Evolutionary conservation across 495 filamentous ascomycete species (phyloP).

Genomic region (Aspergillus carlsbadensis): DNA sequence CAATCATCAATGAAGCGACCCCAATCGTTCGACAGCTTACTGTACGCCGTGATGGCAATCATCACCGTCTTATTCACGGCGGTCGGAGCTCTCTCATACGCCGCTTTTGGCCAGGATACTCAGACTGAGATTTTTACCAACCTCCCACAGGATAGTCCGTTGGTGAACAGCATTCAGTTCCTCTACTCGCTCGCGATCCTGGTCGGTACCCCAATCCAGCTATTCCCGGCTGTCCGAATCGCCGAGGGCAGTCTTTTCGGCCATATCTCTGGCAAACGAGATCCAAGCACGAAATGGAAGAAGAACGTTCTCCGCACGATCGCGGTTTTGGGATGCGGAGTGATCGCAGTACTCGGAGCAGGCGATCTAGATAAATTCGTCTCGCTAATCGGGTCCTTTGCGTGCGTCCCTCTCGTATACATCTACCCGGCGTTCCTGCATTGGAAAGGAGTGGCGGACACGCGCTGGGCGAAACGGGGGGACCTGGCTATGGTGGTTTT

Average conservation of each 20-base stretch:
- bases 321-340: slow-evolving; percentile 72
- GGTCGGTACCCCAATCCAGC: slow-evolving; percentile 82
- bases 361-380: slow-evolving; percentile 93
- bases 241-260: slow-evolving; percentile 58
- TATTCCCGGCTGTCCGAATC: slow-evolving; percentile 87
- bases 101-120: slow-evolving; percentile 82
- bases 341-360: slow-evolving; percentile 82
- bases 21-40: slow-evolving; percentile 75
- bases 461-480: slow-evolving; percentile 41
- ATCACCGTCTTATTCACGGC: slow-evolving; percentile 81
- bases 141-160: slow-evolving; percentile 79
- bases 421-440: slow-evolving; percentile 79
- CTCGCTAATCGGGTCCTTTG: slow-evolving; percentile 87
- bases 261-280: slow-evolving; percentile 78
- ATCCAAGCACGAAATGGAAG: slow-evolving; percentile 90
- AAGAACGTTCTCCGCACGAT: slow-evolving; percentile 89
- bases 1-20: slow-evolving; percentile 88
- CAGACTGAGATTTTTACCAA: slow-evolving; percentile 91
- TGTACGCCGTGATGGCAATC: slow-evolving; percentile 81
- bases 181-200: slow-evolving; percentile 88
- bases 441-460: slow-evolving; percentile 55
- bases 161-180: slow-evolving; percentile 89
- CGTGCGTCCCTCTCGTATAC: slow-evolving; percentile 89
- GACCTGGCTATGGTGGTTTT: slow-evolving; percentile 56
- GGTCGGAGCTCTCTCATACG: slow-evolving; percentile 90